Percentiles rank a stretch among this genome's conserved stretches.
These are phyloP conservation scores for Paracamarosporium sp. DNA, from an alignment of 2,329 filamentous ascomycete species.

Conservation along the genomic window DNA sequence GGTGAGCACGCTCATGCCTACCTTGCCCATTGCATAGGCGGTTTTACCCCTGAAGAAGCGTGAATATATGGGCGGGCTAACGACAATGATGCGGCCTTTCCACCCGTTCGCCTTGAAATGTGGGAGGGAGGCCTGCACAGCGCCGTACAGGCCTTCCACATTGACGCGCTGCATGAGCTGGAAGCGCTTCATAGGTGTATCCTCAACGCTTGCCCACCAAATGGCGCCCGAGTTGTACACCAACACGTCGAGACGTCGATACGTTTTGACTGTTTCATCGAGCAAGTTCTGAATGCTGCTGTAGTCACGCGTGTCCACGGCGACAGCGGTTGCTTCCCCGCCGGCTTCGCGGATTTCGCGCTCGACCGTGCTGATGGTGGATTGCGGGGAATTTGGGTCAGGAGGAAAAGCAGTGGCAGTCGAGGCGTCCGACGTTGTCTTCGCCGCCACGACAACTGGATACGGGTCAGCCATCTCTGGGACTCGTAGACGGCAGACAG, in stretches of 20 bases:
- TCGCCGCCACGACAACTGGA: conserved; percentile 77
- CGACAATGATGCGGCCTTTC: conserved; percentile 74
- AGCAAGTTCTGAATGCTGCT: conserved; percentile 68
- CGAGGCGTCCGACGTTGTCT: conserved; percentile 71
- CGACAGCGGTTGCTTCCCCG: conserved; percentile 68
- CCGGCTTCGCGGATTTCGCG: conserved; percentile 73
- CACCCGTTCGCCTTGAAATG: conserved; percentile 63
- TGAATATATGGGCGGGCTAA: conserved; percentile 84
- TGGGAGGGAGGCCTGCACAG: conserved; percentile 72
- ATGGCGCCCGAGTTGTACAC: conserved; percentile 87
- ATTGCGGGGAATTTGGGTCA: conserved; percentile 74
- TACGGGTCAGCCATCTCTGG: conserved; percentile 9
- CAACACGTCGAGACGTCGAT: conserved; percentile 73
- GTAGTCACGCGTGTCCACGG: conserved; percentile 73
- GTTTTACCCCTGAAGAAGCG: conserved; percentile 87
- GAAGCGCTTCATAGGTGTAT: conserved; percentile 78
- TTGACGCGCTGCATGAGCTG: conserved; percentile 61
- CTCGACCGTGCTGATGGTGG: conserved; percentile 81
- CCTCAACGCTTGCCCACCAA: conserved; percentile 79
- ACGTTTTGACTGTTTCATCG: conserved; percentile 61
- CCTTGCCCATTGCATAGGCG: conserved; percentile 79
- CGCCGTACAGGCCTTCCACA: conserved; percentile 74
- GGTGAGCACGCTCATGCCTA: conserved; percentile 81
- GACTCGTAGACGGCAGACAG: neutral
- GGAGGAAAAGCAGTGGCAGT: conserved; percentile 70